Conservation (phyloP, 257 asterid genomes). For the Paulownia fortunei region DNA sequence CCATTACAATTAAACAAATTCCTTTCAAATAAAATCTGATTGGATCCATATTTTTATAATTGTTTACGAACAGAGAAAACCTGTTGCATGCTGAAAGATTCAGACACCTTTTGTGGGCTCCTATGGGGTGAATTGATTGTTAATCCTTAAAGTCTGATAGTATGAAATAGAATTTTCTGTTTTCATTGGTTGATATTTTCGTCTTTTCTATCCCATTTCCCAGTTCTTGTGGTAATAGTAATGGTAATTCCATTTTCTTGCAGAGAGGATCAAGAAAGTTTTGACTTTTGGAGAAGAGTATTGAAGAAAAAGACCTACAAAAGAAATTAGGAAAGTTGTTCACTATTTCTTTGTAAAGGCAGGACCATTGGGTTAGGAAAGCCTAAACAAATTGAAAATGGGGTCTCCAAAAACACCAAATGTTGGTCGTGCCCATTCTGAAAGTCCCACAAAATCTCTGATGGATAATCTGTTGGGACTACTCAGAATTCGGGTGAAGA, state of each 20-base stretch:
- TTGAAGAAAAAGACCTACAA: background rate
- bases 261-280: conserved; percentile 16
- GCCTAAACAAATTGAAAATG: background rate
- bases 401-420: conserved; percentile 18
- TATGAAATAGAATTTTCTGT: too few relatives aligned
- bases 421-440: background rate
- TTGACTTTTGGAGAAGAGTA: conserved; percentile 7
- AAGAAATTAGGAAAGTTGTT: background rate
- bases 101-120: too few relatives aligned
- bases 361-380: background rate
- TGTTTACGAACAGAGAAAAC: background rate
- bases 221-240: too few relatives aligned
- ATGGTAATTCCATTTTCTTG: background rate
- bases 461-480: conserved; percentile 75
- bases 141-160: too few relatives aligned
- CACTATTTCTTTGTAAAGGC: background rate
- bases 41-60: too few relatives aligned
- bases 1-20: too few relatives aligned
- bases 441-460: conserved; percentile 5
- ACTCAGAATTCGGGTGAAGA: conserved; percentile 65
- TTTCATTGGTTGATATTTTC: too few relatives aligned
- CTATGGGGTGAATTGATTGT: too few relatives aligned
- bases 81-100: too few relatives aligned
- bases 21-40: too few relatives aligned
- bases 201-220: too few relatives aligned